These are phyloP conservation scores for Lepidium aucheri DNA, from an alignment of 345 rosid species.

Conservation along the genomic window DNA sequence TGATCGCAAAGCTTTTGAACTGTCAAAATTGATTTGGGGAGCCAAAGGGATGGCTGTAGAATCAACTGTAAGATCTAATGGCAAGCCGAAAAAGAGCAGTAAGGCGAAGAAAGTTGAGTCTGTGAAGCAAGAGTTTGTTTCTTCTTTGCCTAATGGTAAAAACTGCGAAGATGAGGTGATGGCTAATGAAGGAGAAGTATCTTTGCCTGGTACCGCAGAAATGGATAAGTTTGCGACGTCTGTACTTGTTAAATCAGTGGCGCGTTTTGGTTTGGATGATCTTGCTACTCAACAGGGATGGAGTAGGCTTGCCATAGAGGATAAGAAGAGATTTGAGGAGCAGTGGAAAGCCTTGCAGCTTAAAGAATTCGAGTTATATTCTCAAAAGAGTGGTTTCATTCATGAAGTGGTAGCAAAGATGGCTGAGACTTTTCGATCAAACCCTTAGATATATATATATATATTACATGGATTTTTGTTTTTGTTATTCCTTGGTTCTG, in stretches of 20 bases:
- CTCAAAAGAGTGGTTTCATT: slow-evolving; percentile 20
- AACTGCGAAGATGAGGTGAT: neutral
- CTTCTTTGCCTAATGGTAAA: slow-evolving; percentile 1
- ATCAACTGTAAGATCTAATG: slow-evolving; percentile 14
- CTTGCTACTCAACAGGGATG: slow-evolving; percentile 18
- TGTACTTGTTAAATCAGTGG: slow-evolving; percentile 2
- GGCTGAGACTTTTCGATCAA: slow-evolving; percentile 3
- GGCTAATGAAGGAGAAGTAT: neutral
- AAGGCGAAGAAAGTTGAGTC: slow-evolving; percentile 13
- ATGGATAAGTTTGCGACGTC: neutral
- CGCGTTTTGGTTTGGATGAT: slow-evolving; percentile 22
- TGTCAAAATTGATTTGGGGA: slow-evolving; percentile 40
- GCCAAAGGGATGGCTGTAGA: slow-evolving; percentile 5
- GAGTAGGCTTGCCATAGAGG: slow-evolving; percentile 2
- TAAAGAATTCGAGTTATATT: slow-evolving; percentile 8
- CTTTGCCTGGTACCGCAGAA: neutral
- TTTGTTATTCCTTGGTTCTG: neutral
- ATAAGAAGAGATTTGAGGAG: slow-evolving; percentile 24
- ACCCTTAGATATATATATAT: neutral
- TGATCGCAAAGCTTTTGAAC: slow-evolving; percentile 25
- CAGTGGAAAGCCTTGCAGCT: slow-evolving; percentile 17
- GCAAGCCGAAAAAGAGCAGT: slow-evolving; percentile 1
- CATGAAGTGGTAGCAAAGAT: slow-evolving; percentile 11
- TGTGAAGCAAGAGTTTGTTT: slow-evolving; percentile 1
- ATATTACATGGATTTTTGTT: neutral